Percentiles rank a stretch among this genome's conserved stretches.
phyloP scores from a whole-genome alignment of 176 grass and related monocot genomes.

The Thalia dealbata region DNA sequence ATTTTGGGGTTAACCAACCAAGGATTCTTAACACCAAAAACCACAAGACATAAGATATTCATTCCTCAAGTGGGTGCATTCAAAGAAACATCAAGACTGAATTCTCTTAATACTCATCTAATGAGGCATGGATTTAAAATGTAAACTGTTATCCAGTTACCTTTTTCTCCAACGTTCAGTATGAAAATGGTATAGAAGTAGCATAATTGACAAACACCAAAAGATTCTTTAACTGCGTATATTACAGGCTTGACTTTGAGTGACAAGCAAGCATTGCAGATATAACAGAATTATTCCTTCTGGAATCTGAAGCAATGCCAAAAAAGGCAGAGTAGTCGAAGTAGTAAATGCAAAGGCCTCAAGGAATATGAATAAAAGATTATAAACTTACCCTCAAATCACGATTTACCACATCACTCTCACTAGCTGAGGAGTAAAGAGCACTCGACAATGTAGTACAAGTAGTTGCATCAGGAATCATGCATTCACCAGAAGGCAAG shows the following conservation, averaged over 20 bases:
- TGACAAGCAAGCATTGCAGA: not conserved
- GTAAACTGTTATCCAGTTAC: too few species aligned
- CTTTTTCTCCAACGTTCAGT: too few species aligned
- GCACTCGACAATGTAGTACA: conserved; percentile 89
- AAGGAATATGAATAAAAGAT: not conserved
- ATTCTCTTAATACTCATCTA: not conserved
- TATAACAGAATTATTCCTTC: not conserved
- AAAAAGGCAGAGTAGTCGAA: not conserved
- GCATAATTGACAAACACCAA: not conserved
- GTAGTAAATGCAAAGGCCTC: not conserved
- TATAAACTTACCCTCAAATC: conserved; percentile 42
- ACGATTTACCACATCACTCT: conserved; percentile 69
- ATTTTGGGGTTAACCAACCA: not conserved
- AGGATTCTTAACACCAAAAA: not conserved
- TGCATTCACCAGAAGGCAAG: conserved; percentile 77
- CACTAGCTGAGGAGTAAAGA: conserved; percentile 68
- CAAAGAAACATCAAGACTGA: not conserved
- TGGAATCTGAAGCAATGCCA: not conserved
- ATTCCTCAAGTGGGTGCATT: not conserved
- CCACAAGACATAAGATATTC: not conserved
- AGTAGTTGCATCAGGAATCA: conserved; percentile 79
- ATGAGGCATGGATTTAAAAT: too few species aligned
- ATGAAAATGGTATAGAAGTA: not conserved
- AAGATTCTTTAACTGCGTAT: not conserved
- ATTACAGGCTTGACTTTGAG: not conserved